Percentiles rank a stretch among this genome's conserved stretches.
These are phyloP conservation scores for Candida sanyaensis DNA, from an alignment of 1,139 yeast species.

Conservation along the genomic window DNA sequence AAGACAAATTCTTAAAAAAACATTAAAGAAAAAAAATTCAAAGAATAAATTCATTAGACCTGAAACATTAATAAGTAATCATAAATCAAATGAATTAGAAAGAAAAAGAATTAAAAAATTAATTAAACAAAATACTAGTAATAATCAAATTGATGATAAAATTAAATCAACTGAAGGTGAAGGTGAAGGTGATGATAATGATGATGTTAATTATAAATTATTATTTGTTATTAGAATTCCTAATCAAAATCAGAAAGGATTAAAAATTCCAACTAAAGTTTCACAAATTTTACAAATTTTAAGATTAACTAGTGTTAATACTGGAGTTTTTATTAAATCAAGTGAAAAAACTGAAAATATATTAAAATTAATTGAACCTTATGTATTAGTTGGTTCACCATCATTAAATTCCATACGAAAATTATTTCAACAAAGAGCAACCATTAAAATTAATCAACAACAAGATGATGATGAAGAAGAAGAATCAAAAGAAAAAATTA, in stretches of 20 bases:
- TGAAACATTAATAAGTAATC: slow-evolving; percentile 68
- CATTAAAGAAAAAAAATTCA: slow-evolving; percentile 35
- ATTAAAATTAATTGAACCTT: slow-evolving; percentile 68
- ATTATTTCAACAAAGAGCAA: slow-evolving; percentile 74
- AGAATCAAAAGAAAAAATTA: slow-evolving; percentile 26
- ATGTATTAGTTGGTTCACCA: slow-evolving; percentile 72
- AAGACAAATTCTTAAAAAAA: slow-evolving; percentile 33
- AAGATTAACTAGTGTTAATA: slow-evolving; percentile 58
- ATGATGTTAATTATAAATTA: slow-evolving; percentile 49
- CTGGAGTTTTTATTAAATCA: slow-evolving; percentile 71
- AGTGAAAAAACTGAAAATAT: slow-evolving; percentile 58
- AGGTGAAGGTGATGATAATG: slow-evolving; percentile 28
- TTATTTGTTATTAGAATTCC: slow-evolving; percentile 70
- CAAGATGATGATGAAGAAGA: slow-evolving; percentile 30
- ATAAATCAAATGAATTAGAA: slow-evolving; percentile 66
- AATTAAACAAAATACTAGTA: slow-evolving; percentile 43
- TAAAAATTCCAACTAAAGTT: slow-evolving; percentile 68
- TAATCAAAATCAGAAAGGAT: slow-evolving; percentile 48
- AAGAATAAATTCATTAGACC: slow-evolving; percentile 63
- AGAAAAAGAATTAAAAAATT: slow-evolving; percentile 65
- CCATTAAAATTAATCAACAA: slow-evolving; percentile 39
- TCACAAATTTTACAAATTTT: slow-evolving; percentile 56
- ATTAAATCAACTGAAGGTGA: slow-evolving; percentile 17
- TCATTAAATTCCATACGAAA: slow-evolving; percentile 70
- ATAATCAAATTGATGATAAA: slow-evolving; percentile 13